Base-by-base conservation (phyloP, 2,329 filamentous ascomycete genomes). In the Claviceps paspali region DNA sequence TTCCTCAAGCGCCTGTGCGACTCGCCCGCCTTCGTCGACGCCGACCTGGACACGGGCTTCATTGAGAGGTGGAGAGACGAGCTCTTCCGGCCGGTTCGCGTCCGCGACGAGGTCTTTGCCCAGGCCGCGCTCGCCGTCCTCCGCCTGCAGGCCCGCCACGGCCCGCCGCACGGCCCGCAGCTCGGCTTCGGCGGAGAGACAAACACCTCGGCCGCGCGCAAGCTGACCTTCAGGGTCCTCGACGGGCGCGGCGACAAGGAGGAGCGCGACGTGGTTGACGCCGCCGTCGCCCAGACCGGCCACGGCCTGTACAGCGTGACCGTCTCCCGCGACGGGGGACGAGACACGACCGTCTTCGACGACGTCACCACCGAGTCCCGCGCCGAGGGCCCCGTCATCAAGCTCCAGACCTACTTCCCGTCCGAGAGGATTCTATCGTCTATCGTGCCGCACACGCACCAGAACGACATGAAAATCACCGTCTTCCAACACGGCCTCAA, bases 1-100 rank as follows among this genome's bases (percentile, higher is more conserved):
- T 98, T 98, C 52, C 63, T 98, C 41, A 96, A 96, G 64, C 73
- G 78, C 7, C 70, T 95, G 39, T 94, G 86, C 55, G 71, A 76
- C 32, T 86, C 82, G 41, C 70, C 74, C 0, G 83, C 81, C 35
- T 98, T 98, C 52, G 71, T 93, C 39, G 71, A 72, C 9, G 91
- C 88, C 7, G 76, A 91, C 15, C 86, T 98, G 11, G 88, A 98
- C 59, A 98, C 91, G 0, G 88, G 88, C 1, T 98, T 94, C 54
- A 96, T 98, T 46, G 79, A 87, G 38, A 94, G 93, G 57, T 81
- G 92, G 62, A 71, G 73, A 41, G 70, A 76, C 9, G 80, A 86
- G 45, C 70, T 98, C 1, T 96, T 96, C 54, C 64, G 66, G 17
- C 68, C 72, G 1, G 59, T 72, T 10, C 54, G 56, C 0, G 69